Evolutionary conservation across 2,329 filamentous ascomycete genomes (phyloP).

Genomic region (Neophaeococcomyces mojaviensis): DNA sequence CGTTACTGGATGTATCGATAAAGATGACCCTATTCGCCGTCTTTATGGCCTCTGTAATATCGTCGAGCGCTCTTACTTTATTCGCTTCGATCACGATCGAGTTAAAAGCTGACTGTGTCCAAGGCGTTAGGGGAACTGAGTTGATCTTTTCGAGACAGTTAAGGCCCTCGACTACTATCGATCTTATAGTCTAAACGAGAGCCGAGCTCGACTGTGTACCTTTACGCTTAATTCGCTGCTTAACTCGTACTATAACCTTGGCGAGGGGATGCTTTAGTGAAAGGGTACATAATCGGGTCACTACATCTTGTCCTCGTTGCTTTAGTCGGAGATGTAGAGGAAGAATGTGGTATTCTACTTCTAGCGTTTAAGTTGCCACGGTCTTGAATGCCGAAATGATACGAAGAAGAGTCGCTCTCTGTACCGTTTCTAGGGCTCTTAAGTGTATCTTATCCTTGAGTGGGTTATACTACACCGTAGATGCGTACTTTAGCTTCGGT

Average conservation of each 20-base stretch:
- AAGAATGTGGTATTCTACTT: constrained; percentile 23
- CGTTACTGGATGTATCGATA: constrained; percentile 14
- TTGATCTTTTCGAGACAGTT: constrained; percentile 24
- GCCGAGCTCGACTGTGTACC: constrained; percentile 9
- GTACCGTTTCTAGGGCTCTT: constrained; percentile 18
- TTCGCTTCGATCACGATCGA: constrained; percentile 23
- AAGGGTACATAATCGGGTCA: constrained; percentile 20
- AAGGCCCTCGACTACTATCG: constrained; percentile 10
- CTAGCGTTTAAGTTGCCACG: constrained; percentile 19
- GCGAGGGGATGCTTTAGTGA: constrained; percentile 17
- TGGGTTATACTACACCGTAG: constrained; percentile 22
- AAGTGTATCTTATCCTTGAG: constrained; percentile 21
- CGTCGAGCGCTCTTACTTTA: constrained; percentile 18
- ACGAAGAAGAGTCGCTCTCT: constrained; percentile 19
- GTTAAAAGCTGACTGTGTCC: constrained; percentile 18
- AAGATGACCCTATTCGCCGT: constrained; percentile 4
- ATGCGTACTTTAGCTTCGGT: constrained; percentile 24
- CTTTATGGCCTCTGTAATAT: constrained; percentile 5
- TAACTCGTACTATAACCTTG: constrained; percentile 12
- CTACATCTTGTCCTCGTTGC: constrained; percentile 14
- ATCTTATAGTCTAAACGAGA: constrained; percentile 7
- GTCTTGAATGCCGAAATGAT: constrained; percentile 23
- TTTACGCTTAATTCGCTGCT: constrained; percentile 6
- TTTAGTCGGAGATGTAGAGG: constrained; percentile 15
- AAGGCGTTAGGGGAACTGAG: constrained; percentile 18